These are phyloP conservation scores for Alternaria gaisen DNA, from an alignment of 2,329 filamentous ascomycete species.

Conservation along the genomic window DNA sequence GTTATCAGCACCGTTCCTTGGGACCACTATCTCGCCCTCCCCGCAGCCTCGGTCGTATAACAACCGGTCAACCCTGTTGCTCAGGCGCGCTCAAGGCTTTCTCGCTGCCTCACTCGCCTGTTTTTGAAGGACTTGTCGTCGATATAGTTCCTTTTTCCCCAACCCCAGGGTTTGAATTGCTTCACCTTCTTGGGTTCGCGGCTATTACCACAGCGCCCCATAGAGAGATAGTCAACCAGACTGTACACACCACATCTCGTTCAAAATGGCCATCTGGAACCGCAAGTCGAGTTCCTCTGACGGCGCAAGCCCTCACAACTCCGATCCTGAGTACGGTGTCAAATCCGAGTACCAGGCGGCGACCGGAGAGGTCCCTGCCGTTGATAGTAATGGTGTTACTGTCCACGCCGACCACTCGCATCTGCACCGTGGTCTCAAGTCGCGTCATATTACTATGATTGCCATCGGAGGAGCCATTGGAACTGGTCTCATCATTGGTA, in stretches of 20 bases:
- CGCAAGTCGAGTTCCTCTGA: constrained; percentile 41
- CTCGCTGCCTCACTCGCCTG: constrained; percentile 24
- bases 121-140: constrained; percentile 23
- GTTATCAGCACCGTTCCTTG: constrained; percentile 25
- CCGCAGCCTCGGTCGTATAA: constrained; percentile 29
- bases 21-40: constrained; percentile 16
- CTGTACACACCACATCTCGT: constrained; percentile 2
- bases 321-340: constrained; percentile 34
- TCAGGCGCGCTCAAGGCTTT: constrained; percentile 26
- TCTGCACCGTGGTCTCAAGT: constrained; percentile 63
- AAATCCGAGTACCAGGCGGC: constrained; percentile 20
- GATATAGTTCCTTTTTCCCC: background rate
- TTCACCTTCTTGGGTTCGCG: constrained; percentile 17
- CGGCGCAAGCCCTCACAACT: constrained; percentile 33
- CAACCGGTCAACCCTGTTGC: constrained; percentile 27
- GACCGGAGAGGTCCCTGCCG: constrained; percentile 24
- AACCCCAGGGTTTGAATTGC: background rate
- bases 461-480: constrained; percentile 78
- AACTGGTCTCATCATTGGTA: constrained; percentile 77
- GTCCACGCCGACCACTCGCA: constrained; percentile 43
- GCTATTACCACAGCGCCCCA: constrained; percentile 9
- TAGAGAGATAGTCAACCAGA: constrained; percentile 11
- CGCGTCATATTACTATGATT: constrained; percentile 68
- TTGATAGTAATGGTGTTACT: constrained; percentile 37
- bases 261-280: constrained; percentile 41